Evolutionary conservation across 306 rosid species (phyloP).

Genomic region (Pterocarpus santalinus): DNA sequence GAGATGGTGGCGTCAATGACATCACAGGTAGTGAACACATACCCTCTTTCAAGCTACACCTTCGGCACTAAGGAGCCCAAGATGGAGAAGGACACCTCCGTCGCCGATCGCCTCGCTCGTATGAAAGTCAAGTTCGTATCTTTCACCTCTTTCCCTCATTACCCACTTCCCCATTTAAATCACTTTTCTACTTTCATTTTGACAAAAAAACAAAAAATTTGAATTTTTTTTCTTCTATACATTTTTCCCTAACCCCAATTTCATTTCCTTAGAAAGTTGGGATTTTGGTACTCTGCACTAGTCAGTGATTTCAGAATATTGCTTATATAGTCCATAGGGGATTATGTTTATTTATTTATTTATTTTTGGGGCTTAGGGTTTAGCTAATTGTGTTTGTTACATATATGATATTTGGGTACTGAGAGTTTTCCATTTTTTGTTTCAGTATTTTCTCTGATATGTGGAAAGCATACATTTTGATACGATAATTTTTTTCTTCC

Average conservation of each 20-base stretch:
- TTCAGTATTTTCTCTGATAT: background rate
- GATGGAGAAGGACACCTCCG: slow-evolving; percentile 89
- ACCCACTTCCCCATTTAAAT: background rate
- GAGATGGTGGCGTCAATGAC: slow-evolving; percentile 56
- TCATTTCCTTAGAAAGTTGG: background rate
- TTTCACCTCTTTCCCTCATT: background rate
- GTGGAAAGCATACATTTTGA: background rate
- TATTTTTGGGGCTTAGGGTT: background rate
- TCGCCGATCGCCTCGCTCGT: slow-evolving; percentile 84
- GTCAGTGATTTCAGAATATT: background rate
- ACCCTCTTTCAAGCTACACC: slow-evolving; percentile 82
- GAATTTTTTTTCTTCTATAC: background rate
- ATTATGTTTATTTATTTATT: background rate
- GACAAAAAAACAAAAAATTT: background rate
- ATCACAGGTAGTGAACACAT: slow-evolving; percentile 76
- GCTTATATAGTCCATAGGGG: background rate
- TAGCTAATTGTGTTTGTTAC: background rate
- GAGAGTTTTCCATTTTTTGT: background rate
- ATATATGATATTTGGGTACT: background rate
- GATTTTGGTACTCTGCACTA: background rate
- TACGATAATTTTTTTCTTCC: background rate
- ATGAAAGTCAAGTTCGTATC: slow-evolving; percentile 78
- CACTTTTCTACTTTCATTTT: background rate
- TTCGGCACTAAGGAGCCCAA: slow-evolving; percentile 85
- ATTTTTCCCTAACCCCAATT: background rate